Conservation (phyloP, 768 basidiomycete genomes). For the Tulasnella sp. region DNA sequence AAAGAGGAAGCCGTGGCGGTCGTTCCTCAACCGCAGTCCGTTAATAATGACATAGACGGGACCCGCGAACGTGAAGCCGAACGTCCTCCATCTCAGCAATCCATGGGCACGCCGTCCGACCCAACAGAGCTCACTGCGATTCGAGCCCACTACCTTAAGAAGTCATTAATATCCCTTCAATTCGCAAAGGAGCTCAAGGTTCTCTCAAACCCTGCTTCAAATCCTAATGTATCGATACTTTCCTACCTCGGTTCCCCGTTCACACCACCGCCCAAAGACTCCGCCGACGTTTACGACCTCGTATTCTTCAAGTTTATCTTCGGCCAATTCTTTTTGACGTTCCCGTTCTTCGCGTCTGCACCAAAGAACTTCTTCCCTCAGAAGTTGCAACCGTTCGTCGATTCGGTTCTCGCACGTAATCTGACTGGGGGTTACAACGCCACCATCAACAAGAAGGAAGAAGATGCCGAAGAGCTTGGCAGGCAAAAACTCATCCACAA, state of each 20-base stretch:
- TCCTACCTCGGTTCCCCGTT: slow-evolving; percentile 88
- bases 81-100: not conserved
- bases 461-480: slow-evolving; percentile 45
- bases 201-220: slow-evolving; percentile 38
- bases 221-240: slow-evolving; percentile 46
- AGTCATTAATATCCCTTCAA: slow-evolving; percentile 80
- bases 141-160: slow-evolving; percentile 97
- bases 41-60: not conserved
- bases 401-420: slow-evolving; percentile 69
- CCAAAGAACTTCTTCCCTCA: slow-evolving; percentile 86
- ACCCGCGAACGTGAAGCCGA: too few species aligned
- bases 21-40: not conserved
- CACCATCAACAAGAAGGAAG: slow-evolving; percentile 23
- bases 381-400: slow-evolving; percentile 91
- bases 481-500: slow-evolving; percentile 61
- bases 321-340: slow-evolving; percentile 84
- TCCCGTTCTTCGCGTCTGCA: slow-evolving; percentile 86
- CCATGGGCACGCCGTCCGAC: not conserved
- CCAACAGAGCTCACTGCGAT: slow-evolving; percentile 53
- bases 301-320: slow-evolving; percentile 87
- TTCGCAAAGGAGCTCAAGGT: slow-evolving; percentile 66
- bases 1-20: not conserved
- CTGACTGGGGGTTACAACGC: slow-evolving; percentile 31
- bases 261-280: slow-evolving; percentile 50
- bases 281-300: slow-evolving; percentile 42